Conservation (phyloP, 192 early-diverging fungal genomes). For the Rhizophagus clarus region DNA sequence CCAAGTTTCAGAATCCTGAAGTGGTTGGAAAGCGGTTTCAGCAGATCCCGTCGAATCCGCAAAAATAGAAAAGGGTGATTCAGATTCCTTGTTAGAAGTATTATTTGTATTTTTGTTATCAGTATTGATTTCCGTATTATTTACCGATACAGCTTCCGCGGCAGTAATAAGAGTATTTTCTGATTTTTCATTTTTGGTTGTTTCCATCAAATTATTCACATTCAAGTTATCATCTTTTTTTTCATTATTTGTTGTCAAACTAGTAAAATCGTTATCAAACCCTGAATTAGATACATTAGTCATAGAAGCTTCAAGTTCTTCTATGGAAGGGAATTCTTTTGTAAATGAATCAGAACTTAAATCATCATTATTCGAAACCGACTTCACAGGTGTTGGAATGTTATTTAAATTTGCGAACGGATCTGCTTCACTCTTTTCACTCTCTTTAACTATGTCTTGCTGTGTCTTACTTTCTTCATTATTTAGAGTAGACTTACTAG, state of each 20-base stretch:
- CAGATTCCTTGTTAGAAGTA: background rate
- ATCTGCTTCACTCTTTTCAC: constrained; percentile 10
- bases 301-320: constrained; percentile 28
- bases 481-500: background rate
- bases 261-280: constrained; percentile 31
- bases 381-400: background rate
- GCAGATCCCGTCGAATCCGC: background rate
- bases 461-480: background rate
- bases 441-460: background rate
- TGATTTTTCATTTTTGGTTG: background rate
- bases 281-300: background rate
- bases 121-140: background rate
- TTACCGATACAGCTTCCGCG: background rate
- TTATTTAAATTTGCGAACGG: constrained; percentile 23
- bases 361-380: background rate
- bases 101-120: background rate
- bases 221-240: background rate
- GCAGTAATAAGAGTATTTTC: background rate
- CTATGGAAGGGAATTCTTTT: constrained; percentile 12
- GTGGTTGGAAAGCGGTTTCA: background rate
- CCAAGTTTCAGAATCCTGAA: background rate
- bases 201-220: background rate
- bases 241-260: background rate
- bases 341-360: constrained; percentile 26
- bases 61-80: background rate